Base-by-base conservation (phyloP, 169 alveolate species). In the Cryptosporidium meleagridis region DNA sequence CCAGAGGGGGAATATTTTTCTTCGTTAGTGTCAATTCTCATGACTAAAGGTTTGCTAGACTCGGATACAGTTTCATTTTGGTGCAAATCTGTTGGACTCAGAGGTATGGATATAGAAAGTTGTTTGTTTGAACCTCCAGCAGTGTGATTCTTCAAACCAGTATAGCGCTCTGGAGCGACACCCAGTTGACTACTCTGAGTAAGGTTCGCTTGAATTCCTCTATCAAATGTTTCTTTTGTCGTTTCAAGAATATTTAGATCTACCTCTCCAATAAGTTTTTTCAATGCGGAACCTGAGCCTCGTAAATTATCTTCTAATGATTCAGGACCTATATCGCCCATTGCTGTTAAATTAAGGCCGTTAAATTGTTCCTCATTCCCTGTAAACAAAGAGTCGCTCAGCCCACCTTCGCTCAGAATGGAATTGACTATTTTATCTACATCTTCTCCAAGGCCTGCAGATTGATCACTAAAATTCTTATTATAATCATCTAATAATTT, bases 131-230 rank as follows among this genome's bases (percentile, higher is more conserved):
- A 67, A 5, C 53, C 68, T 14, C 62, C 37, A 35, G 45, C 3
- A 9, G 48, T 31, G 18, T 59, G 58, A 14, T 35, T 35, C 37
- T 33, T 73, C 10, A 37, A 21, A 9, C 68, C 68, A 59, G 48
- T 29, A 62, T 7, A 26, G 3, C 16, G 52, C 2, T 65, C 89
- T 7, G 86, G 23, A 44, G 51, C 10, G 5, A 10, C 31, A 18
- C 53, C 21, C n/a, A 8, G 35, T 16, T 37, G 62, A 65, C 10
- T 80, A 29, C 18, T 65, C 16, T 39, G 45, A 37, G n/a, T 16
- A 23, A 51, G 45, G 33, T 80, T 80, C 6, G 89, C 89, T 67
- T 80, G 89, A 39, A 29, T 62, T n/a, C 89, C 75, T 21, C 29
- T 80, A 23, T 80, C 89, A 80, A 80, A 80, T 14, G 73, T 41